These are phyloP conservation scores for Candida silvicultrix DNA, from an alignment of 805 yeast genomes.

Conservation along the genomic window DNA sequence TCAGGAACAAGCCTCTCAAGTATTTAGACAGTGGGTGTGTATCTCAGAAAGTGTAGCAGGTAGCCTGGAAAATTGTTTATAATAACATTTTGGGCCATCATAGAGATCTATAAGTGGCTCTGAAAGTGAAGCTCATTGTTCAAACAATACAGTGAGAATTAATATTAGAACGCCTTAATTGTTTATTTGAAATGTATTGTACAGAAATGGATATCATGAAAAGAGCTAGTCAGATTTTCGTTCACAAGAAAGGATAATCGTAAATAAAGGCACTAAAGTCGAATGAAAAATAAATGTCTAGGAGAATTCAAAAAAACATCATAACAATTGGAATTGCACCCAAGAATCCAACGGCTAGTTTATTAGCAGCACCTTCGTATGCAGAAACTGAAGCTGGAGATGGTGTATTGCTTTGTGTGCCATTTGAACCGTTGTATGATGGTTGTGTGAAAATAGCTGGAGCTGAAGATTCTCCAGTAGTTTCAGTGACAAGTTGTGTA, in stretches of 20 bases:
- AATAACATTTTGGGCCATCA: no score
- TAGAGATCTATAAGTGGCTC: no score
- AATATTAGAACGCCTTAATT: neutral
- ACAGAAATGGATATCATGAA: neutral
- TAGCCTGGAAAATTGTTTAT: no score
- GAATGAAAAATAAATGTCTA: neutral
- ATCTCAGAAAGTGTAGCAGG: no score
- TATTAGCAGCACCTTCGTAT: constrained; percentile 15
- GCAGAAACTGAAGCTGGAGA: constrained; percentile 21
- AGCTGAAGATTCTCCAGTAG: constrained; percentile 2
- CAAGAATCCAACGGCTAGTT: neutral
- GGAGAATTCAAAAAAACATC: constrained; percentile 1
- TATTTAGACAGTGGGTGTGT: no score
- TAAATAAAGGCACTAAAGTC: no score
- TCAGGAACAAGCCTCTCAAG: no score
- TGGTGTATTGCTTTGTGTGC: constrained; percentile 9
- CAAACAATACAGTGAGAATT: no score
- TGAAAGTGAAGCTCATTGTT: no score
- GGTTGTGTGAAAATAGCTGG: constrained; percentile 4
- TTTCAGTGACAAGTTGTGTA: neutral
- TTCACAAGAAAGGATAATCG: no score
- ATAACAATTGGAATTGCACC: constrained; percentile 1
- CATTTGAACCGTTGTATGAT: constrained; percentile 3
- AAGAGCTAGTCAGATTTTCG: neutral
- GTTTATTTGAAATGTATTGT: neutral